These are phyloP conservation scores for Teratosphaeria viscida DNA, from an alignment of 2,329 filamentous ascomycete genomes.

Conservation along the genomic window DNA sequence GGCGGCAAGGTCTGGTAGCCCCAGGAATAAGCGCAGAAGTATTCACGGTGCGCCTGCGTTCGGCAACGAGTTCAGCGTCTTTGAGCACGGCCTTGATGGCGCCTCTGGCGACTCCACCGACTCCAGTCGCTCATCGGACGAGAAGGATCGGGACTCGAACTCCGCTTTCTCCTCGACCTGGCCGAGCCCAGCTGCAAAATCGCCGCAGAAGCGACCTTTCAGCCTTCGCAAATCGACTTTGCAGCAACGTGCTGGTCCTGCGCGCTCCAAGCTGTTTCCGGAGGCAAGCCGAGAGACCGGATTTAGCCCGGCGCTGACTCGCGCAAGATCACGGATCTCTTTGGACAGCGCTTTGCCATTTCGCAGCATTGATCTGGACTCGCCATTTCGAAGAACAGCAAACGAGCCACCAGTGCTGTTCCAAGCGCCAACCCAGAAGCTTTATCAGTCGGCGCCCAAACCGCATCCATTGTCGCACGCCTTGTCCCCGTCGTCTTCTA, in stretches of 20 bases:
- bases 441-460: slow-evolving; percentile 30
- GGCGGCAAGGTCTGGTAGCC: slow-evolving; percentile 66
- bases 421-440: slow-evolving; percentile 19
- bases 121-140: slow-evolving; percentile 11
- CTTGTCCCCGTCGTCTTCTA: slow-evolving; percentile 76
- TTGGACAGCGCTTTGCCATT: slow-evolving; percentile 67
- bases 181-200: slow-evolving; percentile 14
- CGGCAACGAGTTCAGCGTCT: slow-evolving; percentile 60
- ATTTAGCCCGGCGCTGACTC: slow-evolving; percentile 18
- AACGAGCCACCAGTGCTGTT: slow-evolving; percentile 47
- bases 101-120: slow-evolving; percentile 16
- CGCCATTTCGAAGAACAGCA: slow-evolving; percentile 47
- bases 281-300: slow-evolving; percentile 22
- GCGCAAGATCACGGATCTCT: slow-evolving; percentile 55
- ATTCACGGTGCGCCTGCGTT: slow-evolving; percentile 63
- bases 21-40: slow-evolving; percentile 75
- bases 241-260: slow-evolving; percentile 62
- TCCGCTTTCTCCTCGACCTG: slow-evolving; percentile 29
- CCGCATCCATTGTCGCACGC: slow-evolving; percentile 79
- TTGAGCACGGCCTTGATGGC: slow-evolving; percentile 47
- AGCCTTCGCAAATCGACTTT: slow-evolving; percentile 70
- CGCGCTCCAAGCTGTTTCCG: slow-evolving; percentile 27
- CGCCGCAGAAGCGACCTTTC: slow-evolving; percentile 24
- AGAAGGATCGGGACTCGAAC: slow-evolving; percentile 20
- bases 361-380: slow-evolving; percentile 56